A percentile compares a stretch with the other conserved stretches of the same genome.
Conservation (phyloP, 176 grass and related monocot species). For the Lolium perenne region DNA sequence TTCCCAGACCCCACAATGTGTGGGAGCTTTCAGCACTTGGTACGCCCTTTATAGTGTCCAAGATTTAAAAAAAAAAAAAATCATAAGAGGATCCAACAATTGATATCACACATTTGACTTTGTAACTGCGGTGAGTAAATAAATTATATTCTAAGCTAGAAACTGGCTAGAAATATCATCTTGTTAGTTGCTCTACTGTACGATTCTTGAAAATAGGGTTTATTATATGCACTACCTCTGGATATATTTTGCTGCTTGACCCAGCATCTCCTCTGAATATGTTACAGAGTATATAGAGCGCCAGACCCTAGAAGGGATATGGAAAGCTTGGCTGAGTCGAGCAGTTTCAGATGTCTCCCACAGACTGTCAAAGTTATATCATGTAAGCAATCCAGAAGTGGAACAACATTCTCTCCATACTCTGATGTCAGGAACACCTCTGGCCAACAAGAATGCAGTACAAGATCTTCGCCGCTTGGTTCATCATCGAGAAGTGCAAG, state of each 20-base stretch:
- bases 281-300: conserved; percentile 51
- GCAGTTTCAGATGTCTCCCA: conserved; percentile 72
- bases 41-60: neutral
- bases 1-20: no score
- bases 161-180: conserved; percentile 16
- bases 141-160: conserved; percentile 16
- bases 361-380: conserved; percentile 80
- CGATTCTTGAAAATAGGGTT: neutral
- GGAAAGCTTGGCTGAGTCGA: conserved; percentile 48
- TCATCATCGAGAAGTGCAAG: conserved; percentile 80
- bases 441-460: conserved; percentile 54
- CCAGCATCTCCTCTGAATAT: conserved; percentile 26
- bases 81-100: neutral
- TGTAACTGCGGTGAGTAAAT: conserved; percentile 5
- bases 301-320: conserved; percentile 53
- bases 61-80: conserved; percentile 4
- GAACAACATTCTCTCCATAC: conserved; percentile 61
- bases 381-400: conserved; percentile 65
- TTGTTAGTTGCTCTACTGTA: neutral
- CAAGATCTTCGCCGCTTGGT: conserved; percentile 64
- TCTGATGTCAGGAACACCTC: conserved; percentile 57
- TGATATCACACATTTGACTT: neutral
- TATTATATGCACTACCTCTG: neutral
- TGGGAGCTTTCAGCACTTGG: no score
- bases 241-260: conserved; percentile 33